A percentile compares a stretch with the other conserved stretches of the same genome.
Conservation (phyloP, 2,329 filamentous ascomycete genomes). For the Byssochlamys sp. region DNA sequence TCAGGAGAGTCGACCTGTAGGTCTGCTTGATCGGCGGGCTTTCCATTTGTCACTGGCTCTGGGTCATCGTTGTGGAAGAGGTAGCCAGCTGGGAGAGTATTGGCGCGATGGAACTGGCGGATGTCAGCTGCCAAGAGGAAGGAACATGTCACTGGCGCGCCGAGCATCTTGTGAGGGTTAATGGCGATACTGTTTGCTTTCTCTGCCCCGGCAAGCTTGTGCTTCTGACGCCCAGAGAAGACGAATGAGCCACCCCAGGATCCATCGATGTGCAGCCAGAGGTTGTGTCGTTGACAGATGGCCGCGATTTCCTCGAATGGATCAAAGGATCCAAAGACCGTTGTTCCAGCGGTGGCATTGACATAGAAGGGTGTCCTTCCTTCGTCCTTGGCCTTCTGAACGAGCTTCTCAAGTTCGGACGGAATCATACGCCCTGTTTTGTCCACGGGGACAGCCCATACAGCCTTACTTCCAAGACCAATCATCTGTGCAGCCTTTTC, state of each 20-base stretch:
- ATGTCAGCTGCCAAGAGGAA: slow-evolving; percentile 76
- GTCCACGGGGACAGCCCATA: slow-evolving; percentile 68
- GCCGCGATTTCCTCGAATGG: slow-evolving; percentile 60
- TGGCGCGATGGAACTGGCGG: slow-evolving; percentile 66
- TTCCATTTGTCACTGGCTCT: slow-evolving; percentile 22
- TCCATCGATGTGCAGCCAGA: slow-evolving; percentile 91
- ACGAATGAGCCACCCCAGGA: slow-evolving; percentile 80
- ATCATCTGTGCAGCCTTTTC: slow-evolving; percentile 90
- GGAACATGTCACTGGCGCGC: slow-evolving; percentile 78
- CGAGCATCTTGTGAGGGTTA: slow-evolving; percentile 97
- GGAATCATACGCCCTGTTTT: slow-evolving; percentile 61
- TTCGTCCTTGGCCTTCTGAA: slow-evolving; percentile 52
- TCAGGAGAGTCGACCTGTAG: slow-evolving; percentile 39
- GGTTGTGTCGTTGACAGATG: slow-evolving; percentile 59
- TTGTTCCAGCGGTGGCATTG: slow-evolving; percentile 90
- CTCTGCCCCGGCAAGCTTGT: slow-evolving; percentile 60
- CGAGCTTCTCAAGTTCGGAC: slow-evolving; percentile 51
- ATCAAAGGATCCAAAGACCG: slow-evolving; percentile 82
- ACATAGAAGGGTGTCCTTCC: slow-evolving; percentile 85
- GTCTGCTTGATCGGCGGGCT: slow-evolving; percentile 11
- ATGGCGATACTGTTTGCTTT: slow-evolving; percentile 74
- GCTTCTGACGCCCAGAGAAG: slow-evolving; percentile 57
- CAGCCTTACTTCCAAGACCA: slow-evolving; percentile 67
- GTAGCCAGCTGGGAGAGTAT: slow-evolving; percentile 79
- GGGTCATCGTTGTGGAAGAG: slow-evolving; percentile 57